Evolutionary conservation across 2,329 filamentous ascomycete genomes (phyloP), one percentile per base, ranked within the genome.

Genomic region (Myriangium duriaei): DNA sequence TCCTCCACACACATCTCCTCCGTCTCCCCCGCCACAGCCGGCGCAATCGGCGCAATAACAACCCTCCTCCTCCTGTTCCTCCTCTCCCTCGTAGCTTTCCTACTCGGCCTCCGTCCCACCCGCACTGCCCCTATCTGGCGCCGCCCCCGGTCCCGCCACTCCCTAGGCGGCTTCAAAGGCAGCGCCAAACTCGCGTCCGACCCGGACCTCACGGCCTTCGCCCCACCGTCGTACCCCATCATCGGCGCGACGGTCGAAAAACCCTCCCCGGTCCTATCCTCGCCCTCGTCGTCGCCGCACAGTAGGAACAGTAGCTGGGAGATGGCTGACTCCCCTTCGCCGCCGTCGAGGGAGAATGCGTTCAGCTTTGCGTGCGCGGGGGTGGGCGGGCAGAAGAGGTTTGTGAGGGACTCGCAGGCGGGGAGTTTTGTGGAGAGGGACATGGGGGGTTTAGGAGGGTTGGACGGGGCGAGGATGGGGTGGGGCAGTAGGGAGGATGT

Each of bases 151-250:
- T 47, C 45, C 33, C 62, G 55, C 34, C 53, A 56, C 7, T 59
- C 59, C 6, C 45, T 68, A 5, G 69, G 68, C 7, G 71, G 72
- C 0, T 75, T 74, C 60, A 75, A 73, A 47, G 69, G 72, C 11
- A 58, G 56, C 10, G 53, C 55, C 11, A 76, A 73, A 51, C 52
- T 74, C 46, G 67, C 65, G 1, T 68, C 64, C 33, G 72, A 76
- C 49, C 56, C 59, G 3, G 72, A 76, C 50, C 49, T 74, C 19
- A 60, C 58, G 2, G 55, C 70, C 12, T 53, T 62, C 1, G 12
- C 17, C n/a, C 29, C 18, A 30, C 30, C 30, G 7, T 16, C 28
- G 36, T 7, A 50, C 49, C 37, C 52, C 51, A n/a, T 53, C 52
- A 53, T 43, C 36, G 55, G 46, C 26, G 52, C 42, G 37, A 51